phyloP scores from a whole-genome alignment of 352 stramenopile species.

The Elongisporangium senticosum region DNA sequence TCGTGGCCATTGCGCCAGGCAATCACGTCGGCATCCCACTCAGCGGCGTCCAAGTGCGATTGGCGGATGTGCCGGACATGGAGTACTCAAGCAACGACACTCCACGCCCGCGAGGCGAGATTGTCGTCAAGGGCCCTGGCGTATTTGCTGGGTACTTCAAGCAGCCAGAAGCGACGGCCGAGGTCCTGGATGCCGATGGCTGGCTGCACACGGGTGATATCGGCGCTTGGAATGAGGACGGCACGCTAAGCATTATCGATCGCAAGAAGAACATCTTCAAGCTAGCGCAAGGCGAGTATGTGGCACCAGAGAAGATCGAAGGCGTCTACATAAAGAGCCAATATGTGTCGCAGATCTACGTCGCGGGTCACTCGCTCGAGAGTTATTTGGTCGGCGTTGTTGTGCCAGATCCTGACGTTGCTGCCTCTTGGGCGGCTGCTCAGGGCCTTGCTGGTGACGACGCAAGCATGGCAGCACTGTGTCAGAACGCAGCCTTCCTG shows the following conservation, averaged over 20 bases:
- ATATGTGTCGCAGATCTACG: conserved; percentile 92
- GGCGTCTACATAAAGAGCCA: conserved; percentile 88
- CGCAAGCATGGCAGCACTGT: conserved; percentile 18
- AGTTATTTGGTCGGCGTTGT: conserved; percentile 91
- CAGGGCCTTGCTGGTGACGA: conserved; percentile 29
- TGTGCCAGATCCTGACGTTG: conserved; percentile 89
- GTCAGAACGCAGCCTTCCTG: conserved; percentile 20
- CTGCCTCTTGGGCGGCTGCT: conserved; percentile 67
- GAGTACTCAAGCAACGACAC: conserved; percentile 81
- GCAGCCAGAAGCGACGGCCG: conserved; percentile 85
- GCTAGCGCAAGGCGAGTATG: conserved; percentile 93
- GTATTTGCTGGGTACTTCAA: conserved; percentile 94
- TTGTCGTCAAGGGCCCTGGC: conserved; percentile 80
- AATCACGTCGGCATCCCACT: conserved; percentile 91
- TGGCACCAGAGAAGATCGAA: conserved; percentile 96
- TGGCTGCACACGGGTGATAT: conserved; percentile 98
- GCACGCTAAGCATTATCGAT: conserved; percentile 87
- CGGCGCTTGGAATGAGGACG: conserved; percentile 90
- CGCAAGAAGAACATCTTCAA: conserved; percentile 95
- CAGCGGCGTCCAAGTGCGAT: conserved; percentile 82
- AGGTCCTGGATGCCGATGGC: conserved; percentile 88
- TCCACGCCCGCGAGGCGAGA: conserved; percentile 67
- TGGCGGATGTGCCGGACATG: conserved; percentile 96
- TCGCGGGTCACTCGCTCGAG: conserved; percentile 94
- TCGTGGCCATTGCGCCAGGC: conserved; percentile 25